Percentiles rank a stretch among this genome's conserved stretches.
Conservation (phyloP, 2,329 filamentous ascomycete species). For the Fusarium secorum region DNA sequence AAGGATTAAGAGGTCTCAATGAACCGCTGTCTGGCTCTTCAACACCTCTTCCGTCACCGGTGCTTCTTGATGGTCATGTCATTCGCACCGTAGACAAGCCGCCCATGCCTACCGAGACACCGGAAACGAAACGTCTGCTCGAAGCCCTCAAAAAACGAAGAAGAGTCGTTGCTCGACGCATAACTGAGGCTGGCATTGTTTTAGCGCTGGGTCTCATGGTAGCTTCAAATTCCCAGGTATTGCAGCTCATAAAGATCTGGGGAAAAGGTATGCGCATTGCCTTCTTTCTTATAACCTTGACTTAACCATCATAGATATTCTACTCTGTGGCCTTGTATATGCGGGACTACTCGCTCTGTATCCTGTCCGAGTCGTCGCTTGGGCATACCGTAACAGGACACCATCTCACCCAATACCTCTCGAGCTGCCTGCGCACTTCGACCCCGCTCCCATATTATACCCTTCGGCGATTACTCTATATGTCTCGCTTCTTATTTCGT, state of each 20-base stretch:
- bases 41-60: conserved; percentile 63
- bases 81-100: conserved; percentile 35
- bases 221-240: conserved; percentile 55
- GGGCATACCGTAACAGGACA: conserved; percentile 53
- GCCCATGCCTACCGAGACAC: conserved; percentile 13
- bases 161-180: conserved; percentile 61
- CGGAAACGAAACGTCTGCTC: conserved; percentile 32
- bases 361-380: conserved; percentile 64
- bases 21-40: conserved; percentile 62
- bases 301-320: conserved; percentile 51
- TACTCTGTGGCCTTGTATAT: conserved; percentile 49
- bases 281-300: not conserved
- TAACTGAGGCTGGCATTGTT: conserved; percentile 61
- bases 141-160: conserved; percentile 53
- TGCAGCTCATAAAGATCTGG: conserved; percentile 56
- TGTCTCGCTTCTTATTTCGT: conserved; percentile 76
- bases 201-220: conserved; percentile 58
- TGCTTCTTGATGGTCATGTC: conserved; percentile 53
- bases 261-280: conserved; percentile 54
- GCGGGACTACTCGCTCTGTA: conserved; percentile 59
- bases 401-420: conserved; percentile 54
- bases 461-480: conserved; percentile 79
- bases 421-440: conserved; percentile 77
- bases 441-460: conserved; percentile 91
- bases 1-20: conserved; percentile 74